phyloP scores from a whole-genome alignment of 345 rosid species.

The Adansonia digitata region DNA sequence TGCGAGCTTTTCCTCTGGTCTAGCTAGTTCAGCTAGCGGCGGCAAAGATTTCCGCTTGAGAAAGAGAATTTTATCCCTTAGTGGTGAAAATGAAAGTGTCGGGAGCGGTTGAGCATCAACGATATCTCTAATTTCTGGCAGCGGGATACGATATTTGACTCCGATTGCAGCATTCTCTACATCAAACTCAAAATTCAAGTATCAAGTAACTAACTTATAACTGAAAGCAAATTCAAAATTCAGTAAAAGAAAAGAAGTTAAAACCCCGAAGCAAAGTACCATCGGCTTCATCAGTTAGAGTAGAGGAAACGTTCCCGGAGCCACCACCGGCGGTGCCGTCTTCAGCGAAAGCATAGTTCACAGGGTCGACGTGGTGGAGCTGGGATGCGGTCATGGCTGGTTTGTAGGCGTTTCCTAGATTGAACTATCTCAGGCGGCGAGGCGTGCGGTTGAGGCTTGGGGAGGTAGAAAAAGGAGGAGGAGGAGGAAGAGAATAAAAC shows the following conservation, averaged over 20 bases:
- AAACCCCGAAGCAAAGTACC: background rate
- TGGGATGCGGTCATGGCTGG: too few species aligned
- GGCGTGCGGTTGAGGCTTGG: too few species aligned
- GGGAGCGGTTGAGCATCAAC: conserved; percentile 95
- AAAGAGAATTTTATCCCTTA: conserved; percentile 73
- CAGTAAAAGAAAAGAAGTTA: background rate
- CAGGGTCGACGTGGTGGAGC: too few species aligned
- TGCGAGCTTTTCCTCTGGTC: conserved; percentile 92
- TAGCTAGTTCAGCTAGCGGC: conserved; percentile 75
- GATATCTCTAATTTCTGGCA: conserved; percentile 75
- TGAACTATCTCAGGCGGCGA: too few species aligned
- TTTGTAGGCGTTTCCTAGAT: too few species aligned
- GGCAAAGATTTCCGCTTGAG: conserved; percentile 88
- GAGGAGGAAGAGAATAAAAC: conserved; percentile 14
- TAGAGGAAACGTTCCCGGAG: conserved; percentile 13
- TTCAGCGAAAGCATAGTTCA: conserved; percentile 36
- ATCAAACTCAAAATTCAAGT: background rate
- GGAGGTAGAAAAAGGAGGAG: too few species aligned
- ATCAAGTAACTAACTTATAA: background rate
- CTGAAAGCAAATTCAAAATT: too few species aligned
- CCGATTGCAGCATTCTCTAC: conserved; percentile 40
- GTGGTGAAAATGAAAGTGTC: conserved; percentile 87
- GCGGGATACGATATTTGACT: conserved; percentile 66
- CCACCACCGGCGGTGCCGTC: conserved; percentile 30
- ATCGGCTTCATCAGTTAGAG: conserved; percentile 50